A percentile compares a stretch with the other conserved stretches of the same genome.
phyloP scores from a whole-genome alignment of 352 stramenopile genomes.

The Pythium monospermum region DNA sequence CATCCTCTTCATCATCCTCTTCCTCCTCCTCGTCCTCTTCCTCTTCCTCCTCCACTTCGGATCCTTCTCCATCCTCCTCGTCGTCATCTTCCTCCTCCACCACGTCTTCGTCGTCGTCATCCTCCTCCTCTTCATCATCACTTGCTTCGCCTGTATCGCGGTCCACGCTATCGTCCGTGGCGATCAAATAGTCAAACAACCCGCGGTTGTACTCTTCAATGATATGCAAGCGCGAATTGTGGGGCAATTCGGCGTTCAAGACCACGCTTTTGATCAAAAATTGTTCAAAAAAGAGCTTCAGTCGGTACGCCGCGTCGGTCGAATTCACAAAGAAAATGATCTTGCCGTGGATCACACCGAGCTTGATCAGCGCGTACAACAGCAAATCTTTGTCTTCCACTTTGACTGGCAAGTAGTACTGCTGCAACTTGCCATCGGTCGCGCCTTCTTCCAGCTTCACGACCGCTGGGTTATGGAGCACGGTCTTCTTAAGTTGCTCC shows the following conservation, averaged over 20 bases:
- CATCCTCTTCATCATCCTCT: conserved; percentile 32
- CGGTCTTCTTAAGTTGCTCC: conserved; percentile 95
- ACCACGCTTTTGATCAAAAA: conserved; percentile 98
- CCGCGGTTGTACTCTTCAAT: conserved; percentile 94
- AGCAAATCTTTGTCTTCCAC: conserved; percentile 95
- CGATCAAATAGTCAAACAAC: conserved; percentile 99
- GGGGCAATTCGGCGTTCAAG: conserved; percentile 97
- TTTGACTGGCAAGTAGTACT: conserved; percentile 93
- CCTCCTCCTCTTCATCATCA: conserved; percentile 63
- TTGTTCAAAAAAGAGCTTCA: conserved; percentile 99
- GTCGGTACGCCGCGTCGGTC: conserved; percentile 90
- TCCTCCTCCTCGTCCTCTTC: conserved; percentile 33
- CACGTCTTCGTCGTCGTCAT: conserved; percentile 60
- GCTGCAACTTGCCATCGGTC: conserved; percentile 89
- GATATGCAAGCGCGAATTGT: conserved; percentile 97
- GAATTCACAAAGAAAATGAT: conserved; percentile 99
- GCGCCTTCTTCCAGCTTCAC: conserved; percentile 95
- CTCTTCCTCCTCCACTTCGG: conserved; percentile 41
- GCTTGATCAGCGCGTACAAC: conserved; percentile 97
- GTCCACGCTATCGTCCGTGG: conserved; percentile 96
- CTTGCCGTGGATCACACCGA: conserved; percentile 96
- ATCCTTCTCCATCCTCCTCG: conserved; percentile 36
- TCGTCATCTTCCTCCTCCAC: conserved; percentile 39
- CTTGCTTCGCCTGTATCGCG: conserved; percentile 56
- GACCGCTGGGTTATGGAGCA: conserved; percentile 96